Conservation (phyloP, 1,284 basidiomycete genomes). For the Coniophora puteana region DNA sequence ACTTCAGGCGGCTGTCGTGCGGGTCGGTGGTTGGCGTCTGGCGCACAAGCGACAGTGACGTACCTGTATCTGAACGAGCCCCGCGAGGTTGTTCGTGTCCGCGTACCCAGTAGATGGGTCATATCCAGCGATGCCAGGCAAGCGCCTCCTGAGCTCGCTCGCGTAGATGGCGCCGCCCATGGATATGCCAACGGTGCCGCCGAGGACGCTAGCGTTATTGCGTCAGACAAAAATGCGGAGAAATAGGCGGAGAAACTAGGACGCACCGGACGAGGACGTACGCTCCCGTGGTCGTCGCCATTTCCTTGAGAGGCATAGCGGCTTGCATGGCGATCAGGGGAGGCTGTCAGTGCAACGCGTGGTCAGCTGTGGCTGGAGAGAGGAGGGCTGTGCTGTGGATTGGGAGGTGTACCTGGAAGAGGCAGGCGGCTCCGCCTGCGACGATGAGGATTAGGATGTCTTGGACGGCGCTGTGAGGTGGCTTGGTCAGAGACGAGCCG, state of each 20-base stretch:
- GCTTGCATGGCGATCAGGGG: constrained; percentile 37
- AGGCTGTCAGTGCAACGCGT: too few species aligned
- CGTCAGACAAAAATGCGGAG: too few species aligned
- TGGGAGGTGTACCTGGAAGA: too few species aligned
- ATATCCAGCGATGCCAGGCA: constrained; percentile 41
- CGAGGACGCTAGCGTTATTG: too few species aligned
- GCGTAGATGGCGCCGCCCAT: constrained; percentile 29
- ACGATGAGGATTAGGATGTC: constrained; percentile 32
- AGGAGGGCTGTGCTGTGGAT: too few species aligned
- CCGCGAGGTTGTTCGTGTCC: constrained; percentile 53
- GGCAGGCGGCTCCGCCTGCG: constrained; percentile 31
- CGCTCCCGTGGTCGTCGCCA: constrained; percentile 39
- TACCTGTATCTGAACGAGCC: constrained; percentile 44
- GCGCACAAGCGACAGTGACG: too few species aligned
- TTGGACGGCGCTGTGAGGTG: constrained; percentile 23
- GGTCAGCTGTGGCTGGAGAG: too few species aligned
- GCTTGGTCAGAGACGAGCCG: too few species aligned
- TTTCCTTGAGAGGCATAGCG: constrained; percentile 42
- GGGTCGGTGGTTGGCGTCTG: too few species aligned
- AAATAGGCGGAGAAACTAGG: too few species aligned
- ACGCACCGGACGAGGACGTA: constrained; percentile 30
- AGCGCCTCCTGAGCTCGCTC: constrained; percentile 40
- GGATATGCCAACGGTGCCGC: constrained; percentile 36
- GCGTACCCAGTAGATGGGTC: constrained; percentile 49
- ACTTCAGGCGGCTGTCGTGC: constrained; percentile 42